Conservation (phyloP, 2,329 filamentous ascomycete genomes). For the Botrytis byssoidea region DNA sequence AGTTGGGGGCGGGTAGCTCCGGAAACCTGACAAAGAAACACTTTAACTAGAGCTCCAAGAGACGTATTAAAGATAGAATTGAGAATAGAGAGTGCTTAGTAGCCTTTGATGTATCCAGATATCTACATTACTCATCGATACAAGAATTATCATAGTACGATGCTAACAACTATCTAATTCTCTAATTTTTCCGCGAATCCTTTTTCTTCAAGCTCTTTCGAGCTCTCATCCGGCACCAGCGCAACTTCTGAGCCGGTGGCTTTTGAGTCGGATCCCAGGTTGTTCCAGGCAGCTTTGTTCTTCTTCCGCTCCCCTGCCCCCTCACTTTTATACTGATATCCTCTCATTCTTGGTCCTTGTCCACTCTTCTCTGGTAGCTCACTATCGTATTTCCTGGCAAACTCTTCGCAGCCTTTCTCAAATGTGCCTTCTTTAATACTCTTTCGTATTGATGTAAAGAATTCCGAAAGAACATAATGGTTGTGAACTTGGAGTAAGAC, state of each 20-base stretch:
- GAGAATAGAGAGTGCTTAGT: neutral
- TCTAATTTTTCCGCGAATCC: slow-evolving; percentile 51
- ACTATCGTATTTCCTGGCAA: slow-evolving; percentile 60
- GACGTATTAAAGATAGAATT: neutral
- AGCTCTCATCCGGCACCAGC: slow-evolving; percentile 52
- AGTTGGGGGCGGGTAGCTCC: slow-evolving; percentile 1
- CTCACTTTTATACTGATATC: slow-evolving; percentile 76
- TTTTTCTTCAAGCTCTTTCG: slow-evolving; percentile 52
- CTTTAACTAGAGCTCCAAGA: neutral
- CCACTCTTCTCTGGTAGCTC: slow-evolving; percentile 73
- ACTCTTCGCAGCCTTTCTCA: slow-evolving; percentile 47
- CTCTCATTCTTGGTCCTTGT: slow-evolving; percentile 73
- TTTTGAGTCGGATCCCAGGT: slow-evolving; percentile 43
- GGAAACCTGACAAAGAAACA: slow-evolving; percentile 14
- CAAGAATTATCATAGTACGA: neutral
- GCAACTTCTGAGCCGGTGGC: slow-evolving; percentile 6
- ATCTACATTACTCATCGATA: neutral
- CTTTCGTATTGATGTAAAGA: slow-evolving; percentile 69
- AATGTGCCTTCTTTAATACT: slow-evolving; percentile 63
- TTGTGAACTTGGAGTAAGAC: slow-evolving; percentile 91
- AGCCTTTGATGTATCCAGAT: neutral
- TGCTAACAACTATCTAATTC: neutral
- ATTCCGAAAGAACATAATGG: slow-evolving; percentile 66
- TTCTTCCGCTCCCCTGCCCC: slow-evolving; percentile 60
- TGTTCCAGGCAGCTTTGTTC: slow-evolving; percentile 63